Base-by-base conservation (phyloP, 495 filamentous ascomycete genomes). In the Mycothermus thermophilus region DNA sequence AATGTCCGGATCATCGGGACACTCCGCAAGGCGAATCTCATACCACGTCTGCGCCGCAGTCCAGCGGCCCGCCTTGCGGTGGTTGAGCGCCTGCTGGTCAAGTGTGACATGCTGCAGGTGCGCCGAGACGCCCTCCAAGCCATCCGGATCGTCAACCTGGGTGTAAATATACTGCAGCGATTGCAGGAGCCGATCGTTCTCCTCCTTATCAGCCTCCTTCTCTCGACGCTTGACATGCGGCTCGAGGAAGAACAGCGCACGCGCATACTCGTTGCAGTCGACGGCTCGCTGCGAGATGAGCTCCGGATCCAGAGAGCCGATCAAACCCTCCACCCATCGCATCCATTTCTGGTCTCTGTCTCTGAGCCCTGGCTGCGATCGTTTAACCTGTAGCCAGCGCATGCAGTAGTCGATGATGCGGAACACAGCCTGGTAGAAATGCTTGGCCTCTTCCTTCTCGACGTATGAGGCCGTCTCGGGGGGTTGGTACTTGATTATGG, bases 11-110 rank as follows among this genome's bases (percentile, higher is more conserved):
- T 94, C 76, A 27, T 76, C 63, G 1, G 92, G 85, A 28, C 78
- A 71, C 41, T 87, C 75, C 5, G 76, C 78, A 24, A 93, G 69
- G 40, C 80, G 74, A 23, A 92, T 67, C 51, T 96, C 86, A 55
- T 96, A 96, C 90, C 90, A 99, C 44, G 80, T 90, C 60, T 95
- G 88, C 27, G 83, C 92, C 32, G 90, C 84, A n/a, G 83, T 82
- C 90, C 87, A 99, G 51, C 87, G 71, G n/a, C 86, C 88, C 23
- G 84, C 81, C 50, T 92, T 95, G 23, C 78, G 73, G 52, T 96
- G 86, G 43, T 87, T 85, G 33, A 94, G 63, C 22, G 93, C 74
- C 46, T 99, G 87, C 48, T 95, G 87, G 29, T 94, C 82, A 34
- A 93, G 72, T 38, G 86, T 77, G 13, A 95, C 63, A 8, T 79